phyloP scores from a whole-genome alignment of 495 filamentous ascomycete species.

The Schizothecium vesticola region DNA sequence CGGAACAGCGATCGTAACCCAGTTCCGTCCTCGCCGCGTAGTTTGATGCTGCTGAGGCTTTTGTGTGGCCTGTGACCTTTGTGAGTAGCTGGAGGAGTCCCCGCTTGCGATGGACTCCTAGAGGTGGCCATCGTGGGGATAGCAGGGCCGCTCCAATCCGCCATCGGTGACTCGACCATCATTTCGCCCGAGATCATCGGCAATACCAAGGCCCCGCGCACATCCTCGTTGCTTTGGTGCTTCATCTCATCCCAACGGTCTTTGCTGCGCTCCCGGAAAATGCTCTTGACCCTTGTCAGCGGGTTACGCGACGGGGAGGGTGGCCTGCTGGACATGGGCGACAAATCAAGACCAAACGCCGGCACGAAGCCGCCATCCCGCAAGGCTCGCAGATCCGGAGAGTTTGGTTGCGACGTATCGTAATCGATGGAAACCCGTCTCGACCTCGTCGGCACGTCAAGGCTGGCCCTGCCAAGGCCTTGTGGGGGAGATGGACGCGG shows the following conservation, averaged over 20 bases:
- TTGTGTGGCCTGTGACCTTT: slow-evolving; percentile 36
- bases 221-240: slow-evolving; percentile 20
- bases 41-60: slow-evolving; percentile 32
- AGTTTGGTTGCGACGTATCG: slow-evolving; percentile 37
- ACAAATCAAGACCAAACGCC: slow-evolving; percentile 40
- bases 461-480: slow-evolving; percentile 29
- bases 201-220: slow-evolving; percentile 14
- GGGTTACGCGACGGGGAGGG: slow-evolving; percentile 42
- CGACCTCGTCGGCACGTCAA: slow-evolving; percentile 35
- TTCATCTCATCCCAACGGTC: slow-evolving; percentile 28
- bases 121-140: slow-evolving; percentile 27
- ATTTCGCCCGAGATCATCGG: slow-evolving; percentile 8
- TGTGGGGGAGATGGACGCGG: slow-evolving; percentile 25
- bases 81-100: slow-evolving; percentile 10
- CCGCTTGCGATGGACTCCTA: slow-evolving; percentile 7
- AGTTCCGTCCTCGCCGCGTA: slow-evolving; percentile 36
- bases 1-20: slow-evolving; percentile 41
- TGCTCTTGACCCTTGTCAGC: slow-evolving; percentile 40
- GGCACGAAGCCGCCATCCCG: slow-evolving; percentile 31
- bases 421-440: slow-evolving; percentile 36
- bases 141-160: slow-evolving; percentile 24
- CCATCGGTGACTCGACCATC: slow-evolving; percentile 17
- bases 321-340: slow-evolving; percentile 36
- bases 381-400: slow-evolving; percentile 29
- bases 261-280: slow-evolving; percentile 45